Evolutionary conservation across 1,284 basidiomycete species (phyloP).

Genomic region (Rhizopogon parksii): DNA sequence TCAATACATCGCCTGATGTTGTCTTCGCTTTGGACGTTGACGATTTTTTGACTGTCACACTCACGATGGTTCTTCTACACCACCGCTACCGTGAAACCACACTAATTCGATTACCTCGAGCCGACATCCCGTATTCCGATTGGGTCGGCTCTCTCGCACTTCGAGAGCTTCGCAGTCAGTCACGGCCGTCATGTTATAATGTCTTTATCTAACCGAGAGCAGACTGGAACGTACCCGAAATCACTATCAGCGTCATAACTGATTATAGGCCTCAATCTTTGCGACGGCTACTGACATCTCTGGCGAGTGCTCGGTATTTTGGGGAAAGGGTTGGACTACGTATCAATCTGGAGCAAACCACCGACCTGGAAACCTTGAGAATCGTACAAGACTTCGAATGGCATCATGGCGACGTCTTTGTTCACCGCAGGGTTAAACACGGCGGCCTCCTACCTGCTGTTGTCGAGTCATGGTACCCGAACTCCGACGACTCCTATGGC

Average conservation of each 20-base stretch:
- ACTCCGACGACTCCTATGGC: conserved; percentile 65
- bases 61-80: conserved; percentile 16
- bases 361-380: conserved; percentile 53
- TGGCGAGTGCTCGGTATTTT: conserved; percentile 55
- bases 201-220: conserved; percentile 7
- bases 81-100: conserved; percentile 21
- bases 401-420: conserved; percentile 48
- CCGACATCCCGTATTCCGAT: conserved; percentile 46
- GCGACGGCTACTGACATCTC: conserved; percentile 54
- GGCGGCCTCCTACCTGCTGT: conserved; percentile 75
- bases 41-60: conserved; percentile 18
- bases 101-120: conserved; percentile 43
- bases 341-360: conserved; percentile 70
- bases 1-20: conserved; percentile 23
- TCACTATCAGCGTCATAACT: conserved; percentile 71
- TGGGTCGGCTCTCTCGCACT: conserved; percentile 61
- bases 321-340: conserved; percentile 59
- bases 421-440: conserved; percentile 66
- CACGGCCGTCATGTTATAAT: background rate
- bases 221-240: conserved; percentile 69
- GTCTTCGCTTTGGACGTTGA: conserved; percentile 29
- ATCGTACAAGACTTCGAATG: conserved; percentile 49
- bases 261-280: conserved; percentile 71
- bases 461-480: conserved; percentile 82
- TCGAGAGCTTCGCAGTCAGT: conserved; percentile 28